Base-by-base conservation (phyloP, 495 filamentous ascomycete species). In the Xanthoparmelia taractica region DNA sequence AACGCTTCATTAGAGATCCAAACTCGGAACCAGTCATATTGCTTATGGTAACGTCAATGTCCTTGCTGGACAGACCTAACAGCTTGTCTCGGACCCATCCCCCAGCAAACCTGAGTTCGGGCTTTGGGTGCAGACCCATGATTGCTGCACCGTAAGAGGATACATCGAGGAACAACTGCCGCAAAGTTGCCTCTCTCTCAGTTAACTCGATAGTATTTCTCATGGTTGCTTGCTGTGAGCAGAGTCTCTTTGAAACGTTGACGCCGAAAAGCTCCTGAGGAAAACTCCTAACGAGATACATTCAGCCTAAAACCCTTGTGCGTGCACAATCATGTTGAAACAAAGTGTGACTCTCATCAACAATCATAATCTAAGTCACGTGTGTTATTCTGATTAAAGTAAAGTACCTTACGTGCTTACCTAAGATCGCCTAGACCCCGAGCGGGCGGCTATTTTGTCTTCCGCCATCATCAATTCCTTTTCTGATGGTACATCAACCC, bases 61-160 rank as follows among this genome's bases (percentile, higher is more conserved):
- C 94, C 71, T 95, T 83, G 71, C 90, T 94, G 37, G 75, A 77
- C 33, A 86, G 76, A 12, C 87, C 89, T 2, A 99, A 80, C 12
- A 99, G 81, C 79, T 96, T 97, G 79, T 99, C 94, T 45, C 94
- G 86, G 34, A 99, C 95, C 94, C 94, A 99, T n/a, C 94, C 94
- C 47, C 94, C 94, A 17, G 95, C 92, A 75, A 93, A 97, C 17
- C 94, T 88, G 23, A 99, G 78, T 6, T 85, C 77, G 1, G 68
- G 66, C 27, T 48, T 63, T 29, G 37, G 20, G 20, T 45, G 48
- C 15, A 38, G 33, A n/a, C 60, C 63, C 34, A 78, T 73, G n/a
- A 81, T 77, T 20, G 82, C 70, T 63, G 86, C 80, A 65, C 91
- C 87, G 73, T 85, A 85, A 31, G 80, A 69, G 43, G 88, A 89